Evolutionary conservation across 73 alveolate genomes (phyloP).

Genomic region (Symbiodinium natans): DNA sequence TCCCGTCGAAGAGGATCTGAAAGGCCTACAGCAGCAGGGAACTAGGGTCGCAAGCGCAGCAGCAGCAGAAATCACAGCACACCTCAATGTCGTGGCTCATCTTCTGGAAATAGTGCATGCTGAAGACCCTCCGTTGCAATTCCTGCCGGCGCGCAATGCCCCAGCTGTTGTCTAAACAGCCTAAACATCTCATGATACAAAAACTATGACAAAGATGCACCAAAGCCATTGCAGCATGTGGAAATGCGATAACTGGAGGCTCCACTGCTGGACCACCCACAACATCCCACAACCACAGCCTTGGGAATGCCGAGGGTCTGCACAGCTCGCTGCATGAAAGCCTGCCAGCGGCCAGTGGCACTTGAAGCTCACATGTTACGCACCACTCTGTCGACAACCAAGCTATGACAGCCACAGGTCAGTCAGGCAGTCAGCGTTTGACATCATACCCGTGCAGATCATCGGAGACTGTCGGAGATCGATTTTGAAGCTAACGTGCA

Average conservation of each 20-base stretch:
- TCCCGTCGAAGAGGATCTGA: conserved; percentile 75
- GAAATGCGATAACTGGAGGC: too few species aligned
- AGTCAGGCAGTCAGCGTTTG: too few species aligned
- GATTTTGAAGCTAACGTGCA: too few species aligned
- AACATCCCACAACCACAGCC: too few species aligned
- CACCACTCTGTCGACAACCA: too few species aligned
- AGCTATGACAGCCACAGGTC: too few species aligned
- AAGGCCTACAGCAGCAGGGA: neutral
- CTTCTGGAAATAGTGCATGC: conserved; percentile 91
- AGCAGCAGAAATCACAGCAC: neutral
- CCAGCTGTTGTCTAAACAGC: neutral
- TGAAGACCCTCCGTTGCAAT: conserved; percentile 65
- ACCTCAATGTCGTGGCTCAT: conserved; percentile 91
- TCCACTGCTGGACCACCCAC: too few species aligned
- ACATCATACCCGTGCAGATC: too few species aligned
- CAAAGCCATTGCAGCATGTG: too few species aligned
- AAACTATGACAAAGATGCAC: too few species aligned
- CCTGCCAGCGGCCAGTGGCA: neutral
- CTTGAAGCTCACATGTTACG: too few species aligned
- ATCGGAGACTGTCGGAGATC: too few species aligned
- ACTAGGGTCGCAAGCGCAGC: neutral
- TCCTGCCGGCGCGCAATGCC: conserved; percentile 24
- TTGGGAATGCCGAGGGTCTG: conserved; percentile 83
- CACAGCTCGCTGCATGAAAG: conserved; percentile 78
- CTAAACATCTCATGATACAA: neutral